These are phyloP conservation scores for Lasiodiplodia hormozganensis DNA, from an alignment of 2,329 filamentous ascomycete genomes.

Conservation along the genomic window DNA sequence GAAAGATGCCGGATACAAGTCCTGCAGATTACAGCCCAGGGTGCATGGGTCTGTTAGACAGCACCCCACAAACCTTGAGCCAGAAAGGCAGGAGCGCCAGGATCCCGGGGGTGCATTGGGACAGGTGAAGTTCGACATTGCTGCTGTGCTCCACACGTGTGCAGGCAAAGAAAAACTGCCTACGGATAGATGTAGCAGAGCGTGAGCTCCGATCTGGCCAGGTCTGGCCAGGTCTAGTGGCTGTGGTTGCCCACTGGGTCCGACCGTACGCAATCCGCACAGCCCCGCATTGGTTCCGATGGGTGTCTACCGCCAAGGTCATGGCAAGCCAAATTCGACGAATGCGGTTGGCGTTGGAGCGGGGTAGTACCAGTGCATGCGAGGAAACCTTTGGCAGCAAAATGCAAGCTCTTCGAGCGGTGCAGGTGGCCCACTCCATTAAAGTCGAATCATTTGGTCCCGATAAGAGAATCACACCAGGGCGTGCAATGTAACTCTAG, in stretches of 20 bases:
- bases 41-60: constrained; percentile 47
- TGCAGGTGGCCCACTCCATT: no score
- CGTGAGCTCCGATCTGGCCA: neutral
- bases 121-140: constrained; percentile 37
- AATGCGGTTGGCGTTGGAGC: neutral
- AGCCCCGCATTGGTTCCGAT: neutral
- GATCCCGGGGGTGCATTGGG: constrained; percentile 38
- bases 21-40: constrained; percentile 44
- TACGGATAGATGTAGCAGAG: neutral
- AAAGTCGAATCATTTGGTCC: no score
- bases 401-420: no score
- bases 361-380: neutral
- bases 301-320: neutral
- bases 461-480: no score
- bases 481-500: no score
- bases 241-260: neutral
- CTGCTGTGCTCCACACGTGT: neutral
- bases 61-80: constrained; percentile 50
- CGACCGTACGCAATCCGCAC: neutral
- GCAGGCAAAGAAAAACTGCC: neutral
- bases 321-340: neutral
- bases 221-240: neutral
- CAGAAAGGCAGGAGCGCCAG: constrained; percentile 45
- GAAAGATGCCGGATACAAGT: constrained; percentile 43
- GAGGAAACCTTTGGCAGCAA: neutral